These are phyloP conservation scores for Monosporascus ibericus DNA, from an alignment of 2,329 filamentous ascomycete species.

Conservation along the genomic window DNA sequence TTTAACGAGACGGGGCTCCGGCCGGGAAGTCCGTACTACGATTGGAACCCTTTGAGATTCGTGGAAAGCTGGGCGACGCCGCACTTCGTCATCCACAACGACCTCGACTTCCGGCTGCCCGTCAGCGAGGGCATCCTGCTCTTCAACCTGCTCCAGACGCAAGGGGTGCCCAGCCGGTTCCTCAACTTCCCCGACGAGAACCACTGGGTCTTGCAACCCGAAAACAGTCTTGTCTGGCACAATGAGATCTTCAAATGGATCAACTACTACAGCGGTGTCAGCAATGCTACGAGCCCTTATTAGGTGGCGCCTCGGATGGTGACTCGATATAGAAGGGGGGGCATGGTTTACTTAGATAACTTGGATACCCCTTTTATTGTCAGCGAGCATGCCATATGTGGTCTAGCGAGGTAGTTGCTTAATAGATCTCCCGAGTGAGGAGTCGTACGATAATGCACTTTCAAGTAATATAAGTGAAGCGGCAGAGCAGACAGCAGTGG, in stretches of 20 bases:
- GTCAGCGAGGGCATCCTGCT: slow-evolving; percentile 62
- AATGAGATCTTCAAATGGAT: slow-evolving; percentile 63
- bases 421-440: too few species aligned
- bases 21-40: slow-evolving; percentile 34
- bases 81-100: slow-evolving; percentile 64
- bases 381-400: too few species aligned
- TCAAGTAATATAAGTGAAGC: too few species aligned
- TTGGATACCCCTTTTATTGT: too few species aligned
- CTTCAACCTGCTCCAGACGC: slow-evolving; percentile 62
- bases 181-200: slow-evolving; percentile 68
- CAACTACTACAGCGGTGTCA: slow-evolving; percentile 43
- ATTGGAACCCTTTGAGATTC: slow-evolving; percentile 41
- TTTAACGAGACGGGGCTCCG: slow-evolving; percentile 35
- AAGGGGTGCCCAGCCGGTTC: slow-evolving; percentile 59
- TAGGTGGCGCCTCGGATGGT: slow-evolving; percentile 3
- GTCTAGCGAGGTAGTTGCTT: too few species aligned
- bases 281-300: slow-evolving; percentile 22
- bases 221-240: slow-evolving; percentile 66
- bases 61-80: slow-evolving; percentile 59
- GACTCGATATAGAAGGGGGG: too few species aligned
- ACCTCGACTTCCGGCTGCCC: slow-evolving; percentile 60
- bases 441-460: too few species aligned
- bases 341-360: too few species aligned
- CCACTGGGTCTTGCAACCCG: slow-evolving; percentile 64
- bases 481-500: too few species aligned